Evolutionary conservation across 257 asterid species (phyloP).

Genomic region (Eustoma russellianum): DNA sequence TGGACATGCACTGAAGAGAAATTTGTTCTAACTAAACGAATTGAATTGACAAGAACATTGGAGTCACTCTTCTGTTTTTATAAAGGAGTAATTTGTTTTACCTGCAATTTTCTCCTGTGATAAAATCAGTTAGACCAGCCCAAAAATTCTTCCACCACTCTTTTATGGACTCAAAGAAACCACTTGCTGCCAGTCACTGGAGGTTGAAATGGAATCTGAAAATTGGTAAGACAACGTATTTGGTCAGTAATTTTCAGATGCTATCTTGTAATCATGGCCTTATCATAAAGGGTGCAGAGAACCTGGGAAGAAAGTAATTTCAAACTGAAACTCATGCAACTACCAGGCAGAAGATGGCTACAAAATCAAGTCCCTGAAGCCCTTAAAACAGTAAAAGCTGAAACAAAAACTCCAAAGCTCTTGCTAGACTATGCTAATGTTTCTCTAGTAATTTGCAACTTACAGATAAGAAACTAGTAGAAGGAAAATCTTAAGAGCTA

Average conservation of each 20-base stretch:
- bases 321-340: too few relatives aligned
- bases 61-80: too few relatives aligned
- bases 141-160: slow-evolving; percentile 58
- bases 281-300: too few relatives aligned
- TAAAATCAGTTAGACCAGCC: slow-evolving; percentile 46
- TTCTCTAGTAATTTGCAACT: too few relatives aligned
- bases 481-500: too few relatives aligned
- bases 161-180: slow-evolving; percentile 72
- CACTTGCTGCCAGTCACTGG: slow-evolving; percentile 54
- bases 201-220: slow-evolving; percentile 82
- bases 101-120: slow-evolving; percentile 92
- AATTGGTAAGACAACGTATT: not conserved
- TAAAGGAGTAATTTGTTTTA: slow-evolving; percentile 8
- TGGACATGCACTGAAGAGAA: slow-evolving; percentile 2
- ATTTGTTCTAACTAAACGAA: not conserved
- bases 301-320: too few relatives aligned
- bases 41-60: not conserved
- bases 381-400: too few relatives aligned
- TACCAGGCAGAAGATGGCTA: too few relatives aligned
- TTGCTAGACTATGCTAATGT: too few relatives aligned
- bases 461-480: too few relatives aligned
- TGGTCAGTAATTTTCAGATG: not conserved
- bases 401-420: too few relatives aligned
- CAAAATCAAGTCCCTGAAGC: too few relatives aligned
- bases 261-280: not conserved